Base-by-base conservation (phyloP, 495 filamentous ascomycete genomes). In the Talaromyces ruber region DNA sequence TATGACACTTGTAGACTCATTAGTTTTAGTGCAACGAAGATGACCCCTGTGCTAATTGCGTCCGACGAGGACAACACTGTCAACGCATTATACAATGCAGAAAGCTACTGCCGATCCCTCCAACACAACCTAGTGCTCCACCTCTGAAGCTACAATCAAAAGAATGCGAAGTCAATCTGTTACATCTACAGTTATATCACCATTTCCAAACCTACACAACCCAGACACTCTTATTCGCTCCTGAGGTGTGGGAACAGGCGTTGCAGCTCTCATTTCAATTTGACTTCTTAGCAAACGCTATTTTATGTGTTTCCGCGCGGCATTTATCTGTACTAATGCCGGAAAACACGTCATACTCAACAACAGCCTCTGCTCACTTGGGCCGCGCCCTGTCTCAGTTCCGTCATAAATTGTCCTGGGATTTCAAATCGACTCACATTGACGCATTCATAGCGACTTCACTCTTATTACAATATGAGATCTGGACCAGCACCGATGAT, bases 391-490 rank as follows among this genome's bases (percentile, higher is more conserved):
- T 60, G 37, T 60, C 58, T 34, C 14, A 26, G 21, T 60, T 60
- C 25, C 58, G 58, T 22, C 37, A 43, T 9, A 22, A 24, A 29
- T 25, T 55, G 8, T 60, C 58, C 16, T 22, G 34, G 8, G 37
- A 60, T 29, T 60, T 60, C 6, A 60, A 30, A 24, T 60, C 58
- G 29, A 60, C 58, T 26, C 58, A 60, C 22, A 47, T 60, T 60
- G 58, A 60, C 28, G 58, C 58, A n/a, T 60, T 60, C 25, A 47
- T 60, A 22, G 58, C 58, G 5, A 60, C 58, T 30, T 60, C 58
- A 22, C 34, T 47, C 16, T 24, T 60, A 28, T 18, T 60, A 16
- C 58, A 60, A 25, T 60, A 60, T 21, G 34, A 60, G 24, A n/a
- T 60, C 50, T 60, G 58, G 58, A 18, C 39, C 3, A 47, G 34